These are phyloP conservation scores for Epicoccum nigrum DNA, from an alignment of 2,329 filamentous ascomycete genomes.

Conservation along the genomic window DNA sequence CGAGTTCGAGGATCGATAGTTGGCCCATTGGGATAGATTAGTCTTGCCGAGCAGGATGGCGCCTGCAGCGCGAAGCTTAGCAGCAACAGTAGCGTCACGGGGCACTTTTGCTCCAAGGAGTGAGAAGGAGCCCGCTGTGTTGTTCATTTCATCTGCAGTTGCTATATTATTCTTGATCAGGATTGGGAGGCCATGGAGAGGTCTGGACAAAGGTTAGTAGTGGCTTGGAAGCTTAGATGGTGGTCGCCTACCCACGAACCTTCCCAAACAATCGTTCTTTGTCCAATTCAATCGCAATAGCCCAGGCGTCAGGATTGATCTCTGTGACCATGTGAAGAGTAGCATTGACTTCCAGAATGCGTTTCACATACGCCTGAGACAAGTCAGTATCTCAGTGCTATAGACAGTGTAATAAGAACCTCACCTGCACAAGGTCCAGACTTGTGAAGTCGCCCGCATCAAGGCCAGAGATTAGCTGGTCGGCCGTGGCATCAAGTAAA, in stretches of 20 bases:
- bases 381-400: neutral
- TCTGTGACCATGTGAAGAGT: slow-evolving; percentile 61
- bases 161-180: slow-evolving; percentile 72
- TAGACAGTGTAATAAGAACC: neutral
- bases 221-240: neutral
- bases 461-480: slow-evolving; percentile 59
- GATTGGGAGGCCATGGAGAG: slow-evolving; percentile 69
- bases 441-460: slow-evolving; percentile 60
- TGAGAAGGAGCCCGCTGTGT: slow-evolving; percentile 68
- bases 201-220: slow-evolving; percentile 42
- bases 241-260: slow-evolving; percentile 49
- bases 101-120: slow-evolving; percentile 64
- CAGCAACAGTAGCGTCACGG: slow-evolving; percentile 63
- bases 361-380: slow-evolving; percentile 55
- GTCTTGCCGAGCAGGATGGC: slow-evolving; percentile 71
- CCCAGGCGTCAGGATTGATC: slow-evolving; percentile 61
- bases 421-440: slow-evolving; percentile 58
- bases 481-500: slow-evolving; percentile 59
- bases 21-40: slow-evolving; percentile 69
- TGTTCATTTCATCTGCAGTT: slow-evolving; percentile 67
- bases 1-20: slow-evolving; percentile 63
- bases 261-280: slow-evolving; percentile 55
- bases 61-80: slow-evolving; percentile 66
- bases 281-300: slow-evolving; percentile 58
- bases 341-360: slow-evolving; percentile 60